phyloP scores from a whole-genome alignment of 1,284 basidiomycete species.

The Microbotryum silenes-acaulis region DNA sequence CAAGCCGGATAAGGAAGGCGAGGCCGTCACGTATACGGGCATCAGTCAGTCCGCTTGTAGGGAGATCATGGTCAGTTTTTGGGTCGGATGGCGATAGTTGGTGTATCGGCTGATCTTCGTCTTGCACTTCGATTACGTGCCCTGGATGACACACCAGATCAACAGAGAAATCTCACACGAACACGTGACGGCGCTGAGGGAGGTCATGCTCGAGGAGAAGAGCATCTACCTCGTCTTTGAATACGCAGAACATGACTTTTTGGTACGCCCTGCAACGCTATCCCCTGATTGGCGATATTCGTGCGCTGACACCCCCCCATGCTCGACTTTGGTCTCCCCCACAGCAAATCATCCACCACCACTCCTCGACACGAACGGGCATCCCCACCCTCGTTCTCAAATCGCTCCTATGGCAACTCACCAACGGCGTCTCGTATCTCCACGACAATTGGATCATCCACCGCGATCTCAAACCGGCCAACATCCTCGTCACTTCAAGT shows the following conservation, averaged over 20 bases:
- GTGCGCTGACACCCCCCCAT: too few species aligned
- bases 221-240: conserved; percentile 99
- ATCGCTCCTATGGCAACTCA: conserved; percentile 87
- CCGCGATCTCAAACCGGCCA: conserved; percentile 95
- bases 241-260: conserved; percentile 96
- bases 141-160: conserved; percentile 49
- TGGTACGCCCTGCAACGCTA: conserved; percentile 50
- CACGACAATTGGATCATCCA: conserved; percentile 93
- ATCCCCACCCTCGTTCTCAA: conserved; percentile 77
- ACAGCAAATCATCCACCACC: conserved; percentile 96
- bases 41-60: conserved; percentile 95
- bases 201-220: conserved; percentile 95
- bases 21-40: conserved; percentile 81
- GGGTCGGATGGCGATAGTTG: too few species aligned
- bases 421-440: conserved; percentile 89
- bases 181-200: conserved; percentile 82
- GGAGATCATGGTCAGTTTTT: conserved; percentile 74
- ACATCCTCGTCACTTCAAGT: conserved; percentile 82
- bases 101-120: neutral
- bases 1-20: conserved; percentile 97
- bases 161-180: conserved; percentile 90
- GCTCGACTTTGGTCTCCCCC: neutral
- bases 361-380: conserved; percentile 73
- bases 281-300: neutral
- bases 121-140: neutral